phyloP scores from a whole-genome alignment of 2,329 filamentous ascomycete species.

The Huntiella moniliformis region DNA sequence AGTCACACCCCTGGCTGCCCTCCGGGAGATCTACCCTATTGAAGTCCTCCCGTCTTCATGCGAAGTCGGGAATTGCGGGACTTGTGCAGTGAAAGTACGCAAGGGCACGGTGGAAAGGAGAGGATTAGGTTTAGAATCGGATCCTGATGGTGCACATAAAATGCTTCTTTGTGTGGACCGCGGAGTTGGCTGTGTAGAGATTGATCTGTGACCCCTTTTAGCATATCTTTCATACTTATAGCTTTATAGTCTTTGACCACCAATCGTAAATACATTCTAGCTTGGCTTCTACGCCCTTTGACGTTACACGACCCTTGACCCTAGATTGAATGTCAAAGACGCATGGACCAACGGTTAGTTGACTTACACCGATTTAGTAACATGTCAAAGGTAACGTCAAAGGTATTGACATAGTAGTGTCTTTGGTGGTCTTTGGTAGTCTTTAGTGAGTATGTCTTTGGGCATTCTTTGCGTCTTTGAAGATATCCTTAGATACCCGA shows the following conservation, averaged over 20 bases:
- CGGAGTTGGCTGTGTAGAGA: conserved; percentile 28
- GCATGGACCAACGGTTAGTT: not conserved
- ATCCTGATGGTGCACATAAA: conserved; percentile 24
- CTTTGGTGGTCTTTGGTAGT: too few relatives aligned
- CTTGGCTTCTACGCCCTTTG: not conserved
- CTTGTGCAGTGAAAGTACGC: conserved; percentile 27
- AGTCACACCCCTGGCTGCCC: conserved; percentile 30
- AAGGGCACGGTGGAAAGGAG: conserved; percentile 29
- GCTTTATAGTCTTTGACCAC: too few relatives aligned
- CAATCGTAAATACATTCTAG: not conserved
- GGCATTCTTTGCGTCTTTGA: not conserved
- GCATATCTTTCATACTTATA: not conserved
- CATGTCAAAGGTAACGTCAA: too few relatives aligned
- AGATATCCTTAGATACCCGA: not conserved
- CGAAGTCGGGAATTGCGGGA: conserved; percentile 36
- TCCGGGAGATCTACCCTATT: conserved; percentile 23
- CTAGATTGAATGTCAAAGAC: not conserved
- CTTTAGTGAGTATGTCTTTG: too few relatives aligned
- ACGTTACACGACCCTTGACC: not conserved
- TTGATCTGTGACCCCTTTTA: conserved; percentile 24
- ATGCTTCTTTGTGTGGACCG: conserved; percentile 36
- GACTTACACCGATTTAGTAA: too few relatives aligned
- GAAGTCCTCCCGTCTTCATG: conserved; percentile 29
- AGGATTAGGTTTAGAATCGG: conserved; percentile 25
- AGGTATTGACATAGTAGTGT: too few relatives aligned